Evolutionary conservation across 106 monocot genomes (phyloP).

Genomic region (Dendrobium officinale): DNA sequence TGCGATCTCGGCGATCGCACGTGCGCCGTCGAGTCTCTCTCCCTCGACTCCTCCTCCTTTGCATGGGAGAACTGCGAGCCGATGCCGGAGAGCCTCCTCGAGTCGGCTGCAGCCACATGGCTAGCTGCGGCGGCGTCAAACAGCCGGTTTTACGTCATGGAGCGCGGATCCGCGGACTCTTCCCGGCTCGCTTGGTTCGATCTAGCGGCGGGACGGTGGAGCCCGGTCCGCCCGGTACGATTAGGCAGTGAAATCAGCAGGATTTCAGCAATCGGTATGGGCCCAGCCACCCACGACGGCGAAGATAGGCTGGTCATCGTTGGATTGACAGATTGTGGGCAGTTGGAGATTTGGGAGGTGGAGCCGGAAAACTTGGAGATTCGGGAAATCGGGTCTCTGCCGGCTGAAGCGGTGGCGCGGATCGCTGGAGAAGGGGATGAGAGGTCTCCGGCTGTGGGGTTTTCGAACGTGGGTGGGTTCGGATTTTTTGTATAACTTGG

Average conservation of each 20-base stretch:
- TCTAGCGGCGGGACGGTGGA: conserved; percentile 30
- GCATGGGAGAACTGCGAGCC: conserved; percentile 26
- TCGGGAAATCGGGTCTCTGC: conserved; percentile 10
- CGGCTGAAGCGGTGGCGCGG: conserved; percentile 23
- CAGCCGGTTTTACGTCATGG: conserved; percentile 25
- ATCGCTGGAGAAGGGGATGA: conserved; percentile 17
- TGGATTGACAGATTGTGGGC: conserved; percentile 5
- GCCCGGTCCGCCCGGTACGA: conserved; percentile 1
- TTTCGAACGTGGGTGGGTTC: conserved; percentile 13
- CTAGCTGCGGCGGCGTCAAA: conserved; percentile 37
- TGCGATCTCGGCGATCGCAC: conserved; percentile 28
- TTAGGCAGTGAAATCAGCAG: neutral
- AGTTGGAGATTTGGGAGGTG: conserved; percentile 32
- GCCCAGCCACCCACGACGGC: neutral
- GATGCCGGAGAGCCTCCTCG: conserved; percentile 35
- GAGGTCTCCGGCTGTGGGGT: conserved; percentile 12
- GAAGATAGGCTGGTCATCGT: conserved; percentile 15
- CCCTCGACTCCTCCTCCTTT: neutral
- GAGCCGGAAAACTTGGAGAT: conserved; percentile 11
- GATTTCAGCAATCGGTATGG: conserved; percentile 17
- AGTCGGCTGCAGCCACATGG: conserved; percentile 39
- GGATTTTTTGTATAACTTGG: conserved; percentile 42
- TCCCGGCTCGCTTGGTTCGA: conserved; percentile 37
- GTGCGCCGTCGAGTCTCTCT: conserved; percentile 4
- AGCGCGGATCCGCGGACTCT: conserved; percentile 20